A percentile compares a stretch with the other conserved stretches of the same genome.
phyloP scores from a whole-genome alignment of 768 basidiomycete species.

The Dioszegia hungarica region DNA sequence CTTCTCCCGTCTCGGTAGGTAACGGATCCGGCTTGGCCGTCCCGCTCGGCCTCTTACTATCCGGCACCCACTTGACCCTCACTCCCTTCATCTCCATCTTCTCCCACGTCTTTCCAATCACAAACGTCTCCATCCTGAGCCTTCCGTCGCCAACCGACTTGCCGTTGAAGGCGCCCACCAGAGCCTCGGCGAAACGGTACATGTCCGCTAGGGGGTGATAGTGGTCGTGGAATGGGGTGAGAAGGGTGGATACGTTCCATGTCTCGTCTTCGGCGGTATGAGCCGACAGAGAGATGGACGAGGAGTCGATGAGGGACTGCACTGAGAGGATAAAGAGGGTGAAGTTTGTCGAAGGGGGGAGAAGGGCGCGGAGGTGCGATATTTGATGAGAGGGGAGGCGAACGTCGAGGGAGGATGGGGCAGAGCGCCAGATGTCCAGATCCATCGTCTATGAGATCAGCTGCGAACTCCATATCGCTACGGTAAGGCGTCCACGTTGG shows the following conservation, averaged over 20 bases:
- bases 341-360: slow-evolving; percentile 11
- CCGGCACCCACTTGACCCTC: slow-evolving; percentile 18
- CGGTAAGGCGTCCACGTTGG: background rate
- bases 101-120: slow-evolving; percentile 35
- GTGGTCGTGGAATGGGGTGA: slow-evolving; percentile 40
- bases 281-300: too few relatives aligned
- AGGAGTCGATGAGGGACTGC: slow-evolving; percentile 25
- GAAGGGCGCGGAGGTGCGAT: background rate
- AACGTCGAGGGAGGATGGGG: slow-evolving; percentile 32
- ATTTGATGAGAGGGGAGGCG: slow-evolving; percentile 13
- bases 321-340: slow-evolving; percentile 24
- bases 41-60: background rate
- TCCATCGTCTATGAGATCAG: slow-evolving; percentile 20
- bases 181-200: slow-evolving; percentile 31
- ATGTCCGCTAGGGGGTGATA: slow-evolving; percentile 41
- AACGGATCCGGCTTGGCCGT: slow-evolving; percentile 14
- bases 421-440: slow-evolving; percentile 44
- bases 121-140: slow-evolving; percentile 21
- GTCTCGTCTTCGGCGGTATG: background rate
- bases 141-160: background rate
- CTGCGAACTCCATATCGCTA: background rate
- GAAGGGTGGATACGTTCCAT: slow-evolving; percentile 23
- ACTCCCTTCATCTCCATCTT: slow-evolving; percentile 39
- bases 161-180: slow-evolving; percentile 29
- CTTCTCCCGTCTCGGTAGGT: slow-evolving; percentile 4